phyloP scores from a whole-genome alignment of 495 filamentous ascomycete species.

The Entonaema liquescens region DNA sequence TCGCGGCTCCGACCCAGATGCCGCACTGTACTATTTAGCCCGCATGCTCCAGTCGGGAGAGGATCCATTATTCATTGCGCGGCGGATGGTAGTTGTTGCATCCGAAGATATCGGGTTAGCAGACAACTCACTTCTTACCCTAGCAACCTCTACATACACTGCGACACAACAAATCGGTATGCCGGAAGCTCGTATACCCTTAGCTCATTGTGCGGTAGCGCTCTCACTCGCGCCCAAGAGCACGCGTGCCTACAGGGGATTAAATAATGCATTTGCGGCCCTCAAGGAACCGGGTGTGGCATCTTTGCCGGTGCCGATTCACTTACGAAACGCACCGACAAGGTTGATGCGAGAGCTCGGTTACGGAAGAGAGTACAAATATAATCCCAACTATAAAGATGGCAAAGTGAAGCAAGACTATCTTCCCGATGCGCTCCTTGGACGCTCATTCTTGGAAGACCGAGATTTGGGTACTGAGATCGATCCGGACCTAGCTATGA shows the following conservation, averaged over 20 bases:
- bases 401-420: slow-evolving; percentile 92
- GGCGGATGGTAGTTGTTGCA: slow-evolving; percentile 89
- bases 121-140: slow-evolving; percentile 82
- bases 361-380: slow-evolving; percentile 93
- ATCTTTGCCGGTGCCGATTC: slow-evolving; percentile 79
- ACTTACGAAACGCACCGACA: slow-evolving; percentile 91
- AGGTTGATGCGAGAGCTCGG: slow-evolving; percentile 91
- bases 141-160: slow-evolving; percentile 84
- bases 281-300: slow-evolving; percentile 82
- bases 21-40: slow-evolving; percentile 89
- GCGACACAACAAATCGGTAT: slow-evolving; percentile 91
- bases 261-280: slow-evolving; percentile 80
- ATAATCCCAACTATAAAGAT: slow-evolving; percentile 87
- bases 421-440: slow-evolving; percentile 75
- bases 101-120: slow-evolving; percentile 93
- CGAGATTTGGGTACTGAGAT: slow-evolving; percentile 79
- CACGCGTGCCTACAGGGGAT: slow-evolving; percentile 81
- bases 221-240: slow-evolving; percentile 84
- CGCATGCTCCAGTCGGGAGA: slow-evolving; percentile 97
- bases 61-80: slow-evolving; percentile 90
- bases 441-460: slow-evolving; percentile 80
- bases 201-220: slow-evolving; percentile 87
- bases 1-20: slow-evolving; percentile 85
- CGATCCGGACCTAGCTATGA: slow-evolving; percentile 66
- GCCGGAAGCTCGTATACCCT: slow-evolving; percentile 91